phyloP scores from a whole-genome alignment of 768 basidiomycete genomes.

The Macrolepiota dolichaula region DNA sequence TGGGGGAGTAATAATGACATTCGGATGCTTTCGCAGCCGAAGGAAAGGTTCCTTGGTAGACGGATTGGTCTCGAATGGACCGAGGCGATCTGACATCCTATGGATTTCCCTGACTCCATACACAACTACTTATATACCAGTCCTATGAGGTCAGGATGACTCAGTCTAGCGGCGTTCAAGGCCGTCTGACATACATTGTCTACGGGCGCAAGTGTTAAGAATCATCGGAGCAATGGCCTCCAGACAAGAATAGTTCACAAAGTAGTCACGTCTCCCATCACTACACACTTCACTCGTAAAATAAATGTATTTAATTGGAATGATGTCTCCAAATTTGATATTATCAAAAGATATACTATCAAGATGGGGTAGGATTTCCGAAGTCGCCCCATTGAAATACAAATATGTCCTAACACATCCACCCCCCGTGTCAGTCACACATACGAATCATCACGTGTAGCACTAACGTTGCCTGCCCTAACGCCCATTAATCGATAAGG shows the following conservation, averaged over 20 bases:
- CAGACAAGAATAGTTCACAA: too few relatives aligned
- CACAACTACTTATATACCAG: background rate
- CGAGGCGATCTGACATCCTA: slow-evolving; percentile 12
- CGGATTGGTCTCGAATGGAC: slow-evolving; percentile 31
- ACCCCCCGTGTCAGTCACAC: too few relatives aligned
- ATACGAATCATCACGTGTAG: slow-evolving; percentile 3
- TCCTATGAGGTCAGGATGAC: background rate
- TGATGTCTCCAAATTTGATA: too few relatives aligned
- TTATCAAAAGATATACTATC: too few relatives aligned
- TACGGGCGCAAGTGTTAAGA: background rate
- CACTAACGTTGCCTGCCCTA: slow-evolving; percentile 29
- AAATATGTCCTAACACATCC: too few relatives aligned
- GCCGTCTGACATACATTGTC: background rate
- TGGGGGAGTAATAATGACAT: slow-evolving; percentile 60
- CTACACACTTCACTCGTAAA: too few relatives aligned
- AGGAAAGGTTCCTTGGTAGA: slow-evolving; percentile 43
- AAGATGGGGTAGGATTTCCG: too few relatives aligned
- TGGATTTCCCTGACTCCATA: background rate
- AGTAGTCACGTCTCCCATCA: too few relatives aligned
- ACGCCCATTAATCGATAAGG: slow-evolving; percentile 37
- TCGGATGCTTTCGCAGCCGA: slow-evolving; percentile 43
- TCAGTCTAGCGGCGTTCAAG: background rate
- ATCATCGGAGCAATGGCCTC: too few relatives aligned
- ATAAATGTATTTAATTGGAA: too few relatives aligned
- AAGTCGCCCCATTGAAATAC: too few relatives aligned